These are phyloP conservation scores for Baeospora myosura DNA, from an alignment of 1,284 basidiomycete species.

Conservation along the genomic window DNA sequence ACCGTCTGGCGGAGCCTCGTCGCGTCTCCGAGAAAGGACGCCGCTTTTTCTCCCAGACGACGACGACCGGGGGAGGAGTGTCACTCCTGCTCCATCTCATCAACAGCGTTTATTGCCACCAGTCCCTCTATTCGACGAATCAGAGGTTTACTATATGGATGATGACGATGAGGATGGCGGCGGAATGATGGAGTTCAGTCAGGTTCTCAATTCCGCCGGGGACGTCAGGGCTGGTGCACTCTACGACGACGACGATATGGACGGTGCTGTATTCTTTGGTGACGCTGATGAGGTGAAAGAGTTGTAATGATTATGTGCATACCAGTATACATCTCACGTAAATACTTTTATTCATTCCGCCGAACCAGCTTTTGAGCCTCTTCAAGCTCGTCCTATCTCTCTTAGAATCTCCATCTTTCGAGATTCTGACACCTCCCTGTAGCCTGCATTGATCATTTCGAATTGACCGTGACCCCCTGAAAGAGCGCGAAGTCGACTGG, in stretches of 20 bases:
- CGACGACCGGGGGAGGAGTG: constrained; percentile 33
- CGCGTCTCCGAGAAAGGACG: constrained; percentile 31
- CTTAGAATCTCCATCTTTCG: constrained; percentile 63
- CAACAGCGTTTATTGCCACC: constrained; percentile 24
- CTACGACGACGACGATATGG: constrained; percentile 71
- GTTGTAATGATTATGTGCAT: constrained; percentile 33
- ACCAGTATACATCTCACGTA: no score
- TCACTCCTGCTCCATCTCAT: constrained; percentile 29
- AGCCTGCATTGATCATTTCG: constrained; percentile 73
- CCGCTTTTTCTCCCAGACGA: constrained; percentile 67
- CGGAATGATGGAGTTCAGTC: constrained; percentile 67
- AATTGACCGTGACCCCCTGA: constrained; percentile 79
- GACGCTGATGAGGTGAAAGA: constrained; percentile 71
- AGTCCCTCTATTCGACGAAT: constrained; percentile 35
- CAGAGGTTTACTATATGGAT: constrained; percentile 7
- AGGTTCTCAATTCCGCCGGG: constrained; percentile 54
- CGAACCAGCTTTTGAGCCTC: constrained; percentile 6
- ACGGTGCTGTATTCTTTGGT: constrained; percentile 65
- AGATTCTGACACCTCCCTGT: constrained; percentile 52
- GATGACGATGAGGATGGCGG: constrained; percentile 38
- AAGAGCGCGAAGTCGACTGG: constrained; percentile 68
- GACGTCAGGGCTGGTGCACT: constrained; percentile 44
- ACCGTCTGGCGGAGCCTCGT: constrained; percentile 20
- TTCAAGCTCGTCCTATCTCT: constrained; percentile 67
- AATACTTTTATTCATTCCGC: no score